A percentile compares a stretch with the other conserved stretches of the same genome.
These are phyloP conservation scores for Nasturtium officinale DNA, from an alignment of 345 rosid genomes.

Conservation along the genomic window DNA sequence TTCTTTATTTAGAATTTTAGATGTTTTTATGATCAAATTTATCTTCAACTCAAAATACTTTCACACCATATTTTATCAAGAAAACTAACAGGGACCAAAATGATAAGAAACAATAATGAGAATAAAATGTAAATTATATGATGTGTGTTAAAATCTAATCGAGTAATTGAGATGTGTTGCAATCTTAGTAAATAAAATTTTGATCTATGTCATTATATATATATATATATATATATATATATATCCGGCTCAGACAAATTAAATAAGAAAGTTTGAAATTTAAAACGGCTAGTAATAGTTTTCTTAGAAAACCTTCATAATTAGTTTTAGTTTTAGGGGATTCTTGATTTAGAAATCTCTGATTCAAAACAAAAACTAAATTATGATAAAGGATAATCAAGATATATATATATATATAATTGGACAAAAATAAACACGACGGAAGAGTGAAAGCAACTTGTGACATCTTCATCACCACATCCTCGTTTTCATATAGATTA, in stretches of 20 bases:
- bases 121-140: background rate
- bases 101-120: background rate
- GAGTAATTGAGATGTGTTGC: background rate
- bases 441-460: constrained; percentile 5
- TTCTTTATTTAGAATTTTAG: background rate
- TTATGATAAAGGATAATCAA: background rate
- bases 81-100: background rate
- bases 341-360: background rate
- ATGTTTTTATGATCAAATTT: background rate
- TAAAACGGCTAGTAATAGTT: background rate
- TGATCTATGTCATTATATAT: no score
- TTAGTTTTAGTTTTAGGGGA: background rate
- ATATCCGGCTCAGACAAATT: no score
- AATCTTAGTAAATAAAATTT: no score
- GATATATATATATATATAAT: background rate
- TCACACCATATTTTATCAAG: background rate
- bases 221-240: no score
- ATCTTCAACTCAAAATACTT: background rate
- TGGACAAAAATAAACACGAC: background rate
- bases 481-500: constrained; percentile 19
- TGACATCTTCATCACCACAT: constrained; percentile 22
- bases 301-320: background rate
- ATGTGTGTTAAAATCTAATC: background rate
- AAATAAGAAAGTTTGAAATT: background rate
- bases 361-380: background rate